Evolutionary conservation across 2,329 filamentous ascomycete genomes (phyloP).

Genomic region (Dothiorella sarmentorum): DNA sequence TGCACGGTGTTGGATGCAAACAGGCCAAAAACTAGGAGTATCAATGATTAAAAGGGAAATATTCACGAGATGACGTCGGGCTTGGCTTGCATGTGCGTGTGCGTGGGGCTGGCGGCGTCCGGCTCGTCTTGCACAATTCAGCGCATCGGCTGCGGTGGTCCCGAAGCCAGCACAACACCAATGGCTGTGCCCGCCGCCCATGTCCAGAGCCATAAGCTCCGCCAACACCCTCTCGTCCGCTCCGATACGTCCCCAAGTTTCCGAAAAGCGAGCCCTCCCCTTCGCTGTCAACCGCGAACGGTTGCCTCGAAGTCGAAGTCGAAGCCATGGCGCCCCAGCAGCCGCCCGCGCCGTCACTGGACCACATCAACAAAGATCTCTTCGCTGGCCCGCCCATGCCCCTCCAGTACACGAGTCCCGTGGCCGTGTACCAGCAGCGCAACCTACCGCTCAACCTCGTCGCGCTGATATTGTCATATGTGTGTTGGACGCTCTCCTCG

Average conservation of each 20-base stretch:
- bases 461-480: constrained; percentile 54
- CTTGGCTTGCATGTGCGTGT: constrained; percentile 6
- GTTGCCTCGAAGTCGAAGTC: neutral
- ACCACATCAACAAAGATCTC: constrained; percentile 6
- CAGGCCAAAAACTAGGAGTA: no score
- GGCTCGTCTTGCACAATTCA: constrained; percentile 15
- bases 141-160: neutral
- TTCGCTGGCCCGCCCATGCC: constrained; percentile 10
- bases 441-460: constrained; percentile 58
- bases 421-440: constrained; percentile 25
- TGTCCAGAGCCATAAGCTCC: neutral
- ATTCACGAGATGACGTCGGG: constrained; percentile 1
- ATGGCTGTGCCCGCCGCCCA: neutral
- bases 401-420: constrained; percentile 14
- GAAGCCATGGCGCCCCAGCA: constrained; percentile 4
- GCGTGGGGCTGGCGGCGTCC: neutral
- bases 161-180: constrained; percentile 13
- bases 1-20: neutral
- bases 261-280: neutral
- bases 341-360: constrained; percentile 3
- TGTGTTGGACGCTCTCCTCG: constrained; percentile 31
- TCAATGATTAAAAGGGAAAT: neutral
- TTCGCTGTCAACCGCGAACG: neutral
- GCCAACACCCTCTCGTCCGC: neutral
- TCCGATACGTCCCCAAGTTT: neutral